Evolutionary conservation across 441 rosid species (phyloP), one percentile per base, ranked within the genome.

Genomic region (Adansonia gregorii): DNA sequence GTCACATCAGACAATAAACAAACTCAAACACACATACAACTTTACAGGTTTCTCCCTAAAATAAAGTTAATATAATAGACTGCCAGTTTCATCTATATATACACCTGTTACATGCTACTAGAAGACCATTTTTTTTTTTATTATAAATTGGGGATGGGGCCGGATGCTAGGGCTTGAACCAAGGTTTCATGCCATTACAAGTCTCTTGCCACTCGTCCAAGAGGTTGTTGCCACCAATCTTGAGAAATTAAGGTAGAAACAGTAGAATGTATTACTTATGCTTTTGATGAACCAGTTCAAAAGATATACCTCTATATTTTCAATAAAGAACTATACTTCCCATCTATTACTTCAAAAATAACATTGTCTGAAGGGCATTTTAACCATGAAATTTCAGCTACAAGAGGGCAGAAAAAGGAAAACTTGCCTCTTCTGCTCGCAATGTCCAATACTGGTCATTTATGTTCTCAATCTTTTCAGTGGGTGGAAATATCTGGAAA

Each of bases 361-460:
- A 63, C 67, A 31, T 63, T 31, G 64, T 58, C 12, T 20, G 9
- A 15, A 15, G 19, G 17, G 20, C 46, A 31, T 31, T 6, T 35
- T 31, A 63, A 9, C 45, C 46, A 14, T 63, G 45, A 27, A 14
- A 63, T 63, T 63, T 63, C 46, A 63, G 67, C 45, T 63, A 14
- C 17, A 63, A 17, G 0, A 3, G 11, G 56, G 45, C 19, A 51
- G 65, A 41, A n/a, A 59, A 72, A 22, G n/a, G 72, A 77, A 46
- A 27, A 80, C 76, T 76, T 45, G 81, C 89, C 86, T 87, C 88
- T 65, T 87, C 89, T 63, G 88, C 88, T 1, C 86, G 88, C 66
- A 87, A 76, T 27, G 88, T 87, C 89, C 88, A 83, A 78, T 82
- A 85, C 59, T 85, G 86, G 67, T 87, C 88, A 82, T 85, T 83